Evolutionary conservation across 2,329 filamentous ascomycete genomes (phyloP).

Genomic region (Escovopsis sp.): DNA sequence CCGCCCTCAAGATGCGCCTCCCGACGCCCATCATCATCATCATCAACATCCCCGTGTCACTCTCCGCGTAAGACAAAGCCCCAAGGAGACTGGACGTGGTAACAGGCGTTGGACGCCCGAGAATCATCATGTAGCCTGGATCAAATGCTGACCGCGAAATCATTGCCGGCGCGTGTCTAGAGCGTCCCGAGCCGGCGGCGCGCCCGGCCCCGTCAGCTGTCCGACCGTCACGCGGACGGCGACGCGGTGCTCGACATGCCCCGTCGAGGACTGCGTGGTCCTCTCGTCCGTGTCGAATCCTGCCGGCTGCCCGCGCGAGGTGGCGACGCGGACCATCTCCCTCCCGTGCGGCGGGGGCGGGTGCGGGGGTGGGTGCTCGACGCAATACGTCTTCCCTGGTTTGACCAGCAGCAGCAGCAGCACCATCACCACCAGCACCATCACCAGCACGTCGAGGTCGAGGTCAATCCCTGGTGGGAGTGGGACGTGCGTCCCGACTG

Average conservation of each 20-base stretch:
- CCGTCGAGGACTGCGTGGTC: conserved; percentile 15
- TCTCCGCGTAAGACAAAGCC: too few relatives aligned
- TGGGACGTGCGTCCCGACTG: conserved; percentile 7
- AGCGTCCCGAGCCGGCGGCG: neutral
- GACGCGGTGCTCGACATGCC: conserved; percentile 20
- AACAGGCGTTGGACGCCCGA: too few relatives aligned
- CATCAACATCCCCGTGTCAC: neutral
- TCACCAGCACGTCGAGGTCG: neutral
- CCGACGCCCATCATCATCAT: neutral
- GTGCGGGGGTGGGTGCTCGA: conserved; percentile 13
- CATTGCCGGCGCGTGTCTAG: neutral
- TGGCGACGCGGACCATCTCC: conserved; percentile 13
- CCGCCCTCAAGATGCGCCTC: neutral
- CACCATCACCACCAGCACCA: neutral
- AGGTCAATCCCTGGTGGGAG: neutral
- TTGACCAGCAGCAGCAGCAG: neutral
- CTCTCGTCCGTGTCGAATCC: conserved; percentile 18
- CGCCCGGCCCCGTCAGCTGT: conserved; percentile 9
- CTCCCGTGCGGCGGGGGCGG: conserved; percentile 11
- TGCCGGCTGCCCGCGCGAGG: conserved; percentile 14
- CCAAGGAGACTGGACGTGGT: too few relatives aligned
- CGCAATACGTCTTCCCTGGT: conserved; percentile 10
- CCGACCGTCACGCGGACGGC: conserved; percentile 20
- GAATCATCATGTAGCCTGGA: too few relatives aligned
- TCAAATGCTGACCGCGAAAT: neutral